A percentile compares a stretch with the other conserved stretches of the same genome.
These are phyloP conservation scores for Poterioochromonas sp. DNA, from an alignment of 352 stramenopile species.

Conservation along the genomic window DNA sequence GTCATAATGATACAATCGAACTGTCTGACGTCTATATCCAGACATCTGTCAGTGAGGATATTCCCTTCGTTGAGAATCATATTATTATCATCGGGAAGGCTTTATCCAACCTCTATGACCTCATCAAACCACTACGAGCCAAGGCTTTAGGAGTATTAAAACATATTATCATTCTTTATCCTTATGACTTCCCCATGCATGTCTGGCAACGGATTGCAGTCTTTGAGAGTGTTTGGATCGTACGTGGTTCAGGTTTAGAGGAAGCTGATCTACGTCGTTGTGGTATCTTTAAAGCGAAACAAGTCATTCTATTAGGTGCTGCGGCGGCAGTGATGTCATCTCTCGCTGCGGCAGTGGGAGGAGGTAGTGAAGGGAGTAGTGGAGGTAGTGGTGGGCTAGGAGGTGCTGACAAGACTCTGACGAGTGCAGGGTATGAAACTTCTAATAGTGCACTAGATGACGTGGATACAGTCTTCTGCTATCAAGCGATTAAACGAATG, in stretches of 20 bases:
- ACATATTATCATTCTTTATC: conserved; percentile 17
- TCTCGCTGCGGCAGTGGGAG: too few relatives aligned
- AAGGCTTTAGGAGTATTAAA: background rate
- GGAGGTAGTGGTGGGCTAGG: too few relatives aligned
- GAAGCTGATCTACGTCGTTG: conserved; percentile 15
- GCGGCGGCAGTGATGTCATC: background rate
- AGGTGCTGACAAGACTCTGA: too few relatives aligned
- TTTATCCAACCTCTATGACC: conserved; percentile 7
- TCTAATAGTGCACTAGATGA: background rate
- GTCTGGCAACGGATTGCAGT: background rate
- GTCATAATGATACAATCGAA: background rate
- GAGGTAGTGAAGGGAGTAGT: too few relatives aligned
- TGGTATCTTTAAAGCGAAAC: conserved; percentile 11
- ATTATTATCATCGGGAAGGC: conserved; percentile 21
- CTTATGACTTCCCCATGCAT: background rate
- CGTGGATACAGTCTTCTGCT: conserved; percentile 4
- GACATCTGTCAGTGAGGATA: background rate
- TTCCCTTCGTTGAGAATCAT: background rate
- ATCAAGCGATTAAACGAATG: background rate
- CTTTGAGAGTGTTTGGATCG: background rate
- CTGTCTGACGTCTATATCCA: background rate
- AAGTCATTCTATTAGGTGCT: conserved; percentile 2
- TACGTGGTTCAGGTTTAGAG: background rate
- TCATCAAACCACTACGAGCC: conserved; percentile 6
- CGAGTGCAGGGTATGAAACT: too few relatives aligned